Evolutionary conservation across 257 asterid species (phyloP).

Genomic region (Solanum sitiens): DNA sequence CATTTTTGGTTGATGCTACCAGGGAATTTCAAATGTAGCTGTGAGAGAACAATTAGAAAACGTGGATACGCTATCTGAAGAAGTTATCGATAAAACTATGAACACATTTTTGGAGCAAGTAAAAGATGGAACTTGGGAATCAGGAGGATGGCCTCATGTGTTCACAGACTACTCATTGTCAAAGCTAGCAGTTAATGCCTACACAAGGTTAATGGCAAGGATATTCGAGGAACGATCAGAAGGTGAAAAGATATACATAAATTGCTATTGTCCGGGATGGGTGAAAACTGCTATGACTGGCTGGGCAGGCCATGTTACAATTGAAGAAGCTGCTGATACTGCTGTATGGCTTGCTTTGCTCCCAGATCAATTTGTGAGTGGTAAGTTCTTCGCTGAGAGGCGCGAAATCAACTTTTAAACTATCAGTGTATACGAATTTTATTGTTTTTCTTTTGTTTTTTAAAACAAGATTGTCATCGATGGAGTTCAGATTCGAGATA

Average conservation of each 20-base stretch:
- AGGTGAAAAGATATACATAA: constrained; percentile 55
- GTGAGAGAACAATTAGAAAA: constrained; percentile 62
- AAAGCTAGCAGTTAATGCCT: constrained; percentile 62
- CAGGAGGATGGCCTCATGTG: constrained; percentile 81
- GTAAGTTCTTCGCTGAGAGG: constrained; percentile 81
- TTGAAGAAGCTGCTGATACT: constrained; percentile 92
- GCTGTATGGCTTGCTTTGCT: constrained; percentile 90
- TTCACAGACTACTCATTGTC: constrained; percentile 86
- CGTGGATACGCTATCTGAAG: constrained; percentile 48
- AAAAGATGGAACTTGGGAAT: constrained; percentile 65
- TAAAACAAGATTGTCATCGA: neutral
- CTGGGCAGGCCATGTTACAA: constrained; percentile 70
- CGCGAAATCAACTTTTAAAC: constrained; percentile 77
- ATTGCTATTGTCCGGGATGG: constrained; percentile 92
- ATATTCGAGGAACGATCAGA: constrained; percentile 35
- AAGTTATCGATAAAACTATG: constrained; percentile 48
- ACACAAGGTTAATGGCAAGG: constrained; percentile 55
- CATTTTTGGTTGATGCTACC: neutral
- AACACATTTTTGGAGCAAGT: constrained; percentile 47
- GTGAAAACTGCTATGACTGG: constrained; percentile 95
- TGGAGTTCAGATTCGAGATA: neutral
- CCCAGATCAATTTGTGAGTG: constrained; percentile 44
- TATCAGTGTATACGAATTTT: neutral
- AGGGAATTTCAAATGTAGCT: constrained; percentile 57
- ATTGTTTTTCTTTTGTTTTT: neutral